phyloP scores from a whole-genome alignment of 2,329 filamentous ascomycete species.

The Colletotrichum sidae region DNA sequence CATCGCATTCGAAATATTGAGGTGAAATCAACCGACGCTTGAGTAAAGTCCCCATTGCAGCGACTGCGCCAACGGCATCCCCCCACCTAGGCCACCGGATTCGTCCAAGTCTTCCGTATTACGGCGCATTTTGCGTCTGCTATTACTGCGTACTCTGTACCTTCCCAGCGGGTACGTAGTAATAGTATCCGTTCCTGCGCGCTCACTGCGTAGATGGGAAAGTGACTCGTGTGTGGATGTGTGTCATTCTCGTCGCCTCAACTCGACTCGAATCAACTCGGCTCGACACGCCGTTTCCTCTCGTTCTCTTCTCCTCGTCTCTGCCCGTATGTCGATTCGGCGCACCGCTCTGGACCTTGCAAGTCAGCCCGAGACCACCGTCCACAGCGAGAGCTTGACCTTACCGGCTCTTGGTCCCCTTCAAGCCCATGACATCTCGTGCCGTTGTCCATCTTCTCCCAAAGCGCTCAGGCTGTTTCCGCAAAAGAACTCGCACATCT shows the following conservation, averaged over 20 bases:
- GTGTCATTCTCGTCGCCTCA: no score
- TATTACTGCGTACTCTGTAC: no score
- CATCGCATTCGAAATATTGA: slow-evolving; percentile 23
- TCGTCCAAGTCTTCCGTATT: slow-evolving; percentile 24
- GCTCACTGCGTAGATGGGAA: neutral
- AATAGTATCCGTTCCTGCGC: no score
- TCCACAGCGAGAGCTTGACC: neutral
- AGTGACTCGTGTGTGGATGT: neutral
- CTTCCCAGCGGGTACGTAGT: no score
- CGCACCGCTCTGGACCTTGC: no score
- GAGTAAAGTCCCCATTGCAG: neutral
- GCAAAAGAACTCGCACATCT: slow-evolving; percentile 32
- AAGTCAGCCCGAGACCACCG: slow-evolving; percentile 6
- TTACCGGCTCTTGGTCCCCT: neutral
- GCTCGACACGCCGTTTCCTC: neutral
- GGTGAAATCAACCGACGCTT: neutral
- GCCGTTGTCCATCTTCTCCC: neutral
- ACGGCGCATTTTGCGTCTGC: slow-evolving; percentile 11
- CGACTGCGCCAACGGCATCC: slow-evolving; percentile 30
- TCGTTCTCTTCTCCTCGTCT: no score
- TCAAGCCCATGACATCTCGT: neutral
- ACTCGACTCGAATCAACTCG: neutral
- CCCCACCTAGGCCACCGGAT: slow-evolving; percentile 30
- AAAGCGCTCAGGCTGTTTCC: slow-evolving; percentile 36
- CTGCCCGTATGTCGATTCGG: no score